A percentile compares a stretch with the other conserved stretches of the same genome.
Evolutionary conservation across 1,284 basidiomycete species (phyloP).

Genomic region (Apiotrichum laibachii): DNA sequence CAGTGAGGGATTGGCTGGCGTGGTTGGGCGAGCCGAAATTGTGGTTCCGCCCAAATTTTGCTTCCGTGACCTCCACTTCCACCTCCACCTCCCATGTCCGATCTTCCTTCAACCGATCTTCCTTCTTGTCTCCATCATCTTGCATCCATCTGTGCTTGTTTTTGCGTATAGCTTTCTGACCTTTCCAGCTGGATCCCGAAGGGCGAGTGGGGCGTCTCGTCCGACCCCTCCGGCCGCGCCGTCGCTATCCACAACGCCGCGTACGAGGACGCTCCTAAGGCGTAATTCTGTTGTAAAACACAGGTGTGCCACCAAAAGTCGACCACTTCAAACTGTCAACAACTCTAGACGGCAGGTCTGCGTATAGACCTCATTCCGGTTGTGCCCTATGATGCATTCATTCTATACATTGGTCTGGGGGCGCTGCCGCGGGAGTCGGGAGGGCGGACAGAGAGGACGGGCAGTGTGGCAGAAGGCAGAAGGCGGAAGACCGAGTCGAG

Average conservation of each 20-base stretch:
- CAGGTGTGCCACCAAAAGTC: not conserved
- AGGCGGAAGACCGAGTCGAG: no score
- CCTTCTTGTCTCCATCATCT: not conserved
- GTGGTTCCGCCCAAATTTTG: no score
- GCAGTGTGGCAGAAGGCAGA: no score
- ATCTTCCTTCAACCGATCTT: constrained; percentile 7
- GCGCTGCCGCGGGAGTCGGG: no score
- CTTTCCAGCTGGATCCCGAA: constrained; percentile 76
- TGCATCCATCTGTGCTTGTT: not conserved
- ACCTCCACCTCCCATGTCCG: not conserved
- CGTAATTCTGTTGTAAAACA: not conserved
- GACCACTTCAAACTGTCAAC: not conserved
- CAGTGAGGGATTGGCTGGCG: no score
- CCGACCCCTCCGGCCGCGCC: constrained; percentile 91
- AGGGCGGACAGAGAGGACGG: no score
- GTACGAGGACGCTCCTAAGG: constrained; percentile 54
- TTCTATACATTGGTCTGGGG: not conserved
- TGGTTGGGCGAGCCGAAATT: no score
- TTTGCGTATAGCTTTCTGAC: not conserved
- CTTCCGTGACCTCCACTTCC: no score
- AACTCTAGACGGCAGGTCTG: not conserved
- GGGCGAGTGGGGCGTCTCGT: constrained; percentile 92
- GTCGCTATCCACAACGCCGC: constrained; percentile 95
- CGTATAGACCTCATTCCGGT: constrained; percentile 1
- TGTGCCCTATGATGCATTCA: constrained; percentile 4